Evolutionary conservation across 345 rosid species (phyloP).

Genomic region (Chamaenerion angustifolium): DNA sequence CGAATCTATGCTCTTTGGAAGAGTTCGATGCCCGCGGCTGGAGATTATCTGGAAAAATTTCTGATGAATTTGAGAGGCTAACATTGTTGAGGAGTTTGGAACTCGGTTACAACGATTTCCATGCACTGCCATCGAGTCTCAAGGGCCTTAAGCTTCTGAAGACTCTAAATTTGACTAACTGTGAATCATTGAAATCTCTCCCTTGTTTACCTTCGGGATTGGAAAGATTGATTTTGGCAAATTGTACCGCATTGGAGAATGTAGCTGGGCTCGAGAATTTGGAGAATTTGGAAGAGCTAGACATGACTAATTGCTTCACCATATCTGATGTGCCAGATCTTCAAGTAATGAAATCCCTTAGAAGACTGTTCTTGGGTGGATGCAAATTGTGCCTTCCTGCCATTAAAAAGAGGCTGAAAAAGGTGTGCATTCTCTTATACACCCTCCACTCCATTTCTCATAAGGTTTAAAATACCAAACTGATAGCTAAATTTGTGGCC

Average conservation of each 20-base stretch:
- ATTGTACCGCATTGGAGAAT: conserved; percentile 26
- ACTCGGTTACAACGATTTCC: conserved; percentile 24
- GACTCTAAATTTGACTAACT: conserved; percentile 17
- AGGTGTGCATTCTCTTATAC: conserved; percentile 16
- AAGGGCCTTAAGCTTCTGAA: conserved; percentile 25
- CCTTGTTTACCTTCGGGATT: conserved; percentile 40
- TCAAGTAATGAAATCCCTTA: conserved; percentile 23
- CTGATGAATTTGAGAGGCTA: conserved; percentile 37
- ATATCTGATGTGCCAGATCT: conserved; percentile 33
- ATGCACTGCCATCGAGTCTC: conserved; percentile 36
- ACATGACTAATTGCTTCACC: conserved; percentile 31
- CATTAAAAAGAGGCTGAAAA: conserved; percentile 25
- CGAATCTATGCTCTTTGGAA: conserved; percentile 19
- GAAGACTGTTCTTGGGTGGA: conserved; percentile 22
- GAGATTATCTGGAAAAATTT: conserved; percentile 26
- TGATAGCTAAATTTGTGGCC: too few species aligned
- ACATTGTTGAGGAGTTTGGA: conserved; percentile 20
- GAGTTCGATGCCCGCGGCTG: conserved; percentile 34
- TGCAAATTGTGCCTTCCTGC: conserved; percentile 20
- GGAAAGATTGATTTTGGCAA: conserved; percentile 15
- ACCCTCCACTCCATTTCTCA: not conserved
- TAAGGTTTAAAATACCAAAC: too few species aligned
- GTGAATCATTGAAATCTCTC: conserved; percentile 24
- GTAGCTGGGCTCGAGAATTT: conserved; percentile 23
- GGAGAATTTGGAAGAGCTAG: conserved; percentile 10